Base-by-base conservation (phyloP, 768 basidiomycete species). In the Suillus bovinus region DNA sequence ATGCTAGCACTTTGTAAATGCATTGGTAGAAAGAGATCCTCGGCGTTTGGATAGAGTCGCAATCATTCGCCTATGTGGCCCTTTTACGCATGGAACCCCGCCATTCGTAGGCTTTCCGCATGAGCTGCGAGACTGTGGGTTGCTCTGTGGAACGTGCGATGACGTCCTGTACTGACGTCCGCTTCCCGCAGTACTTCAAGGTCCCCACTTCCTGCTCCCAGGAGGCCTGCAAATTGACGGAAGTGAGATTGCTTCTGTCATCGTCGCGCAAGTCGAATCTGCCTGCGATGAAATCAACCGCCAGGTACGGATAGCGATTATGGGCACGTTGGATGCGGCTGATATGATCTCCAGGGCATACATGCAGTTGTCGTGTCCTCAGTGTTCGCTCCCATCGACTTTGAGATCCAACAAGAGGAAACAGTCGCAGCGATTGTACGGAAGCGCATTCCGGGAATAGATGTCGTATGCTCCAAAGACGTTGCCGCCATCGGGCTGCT, bases 51-150 rank as follows among this genome's bases (percentile, higher is more conserved):
- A 80, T 50, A 81, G 81, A 52, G 87, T 89, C 0, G 88, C 86
- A 0, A 86, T 89, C 41, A 78, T 89, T 54, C 82, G 88, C 60
- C 78, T 89, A 8, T 86, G 84, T 52, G 84, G 82, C 4, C 84
- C 84, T 0, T 87, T 84, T 70, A 84, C 84, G 3, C 75, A 71
- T n/a, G 83, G 84, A 38, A 80, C 80, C 20, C 87, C 86, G 13
- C 82, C 87, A 0, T 86, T 84, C 63, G 76, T 81, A 17, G 81
- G 81, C 22, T 86, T 84, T 65, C 85, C 79, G 1, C 68, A 56
- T 29, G 75, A 74, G 22, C 60, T 81, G 20, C 70, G 71, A 58
- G 10, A 47, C 1, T 29, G 74, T 76, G 63, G 33, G 73, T 72
- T 61, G 72, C 70, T 20, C 20, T n/a, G 1, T 14, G 14, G 9